phyloP scores from a whole-genome alignment of 2,329 filamentous ascomycete genomes.

The Rutstroemia sp. region DNA sequence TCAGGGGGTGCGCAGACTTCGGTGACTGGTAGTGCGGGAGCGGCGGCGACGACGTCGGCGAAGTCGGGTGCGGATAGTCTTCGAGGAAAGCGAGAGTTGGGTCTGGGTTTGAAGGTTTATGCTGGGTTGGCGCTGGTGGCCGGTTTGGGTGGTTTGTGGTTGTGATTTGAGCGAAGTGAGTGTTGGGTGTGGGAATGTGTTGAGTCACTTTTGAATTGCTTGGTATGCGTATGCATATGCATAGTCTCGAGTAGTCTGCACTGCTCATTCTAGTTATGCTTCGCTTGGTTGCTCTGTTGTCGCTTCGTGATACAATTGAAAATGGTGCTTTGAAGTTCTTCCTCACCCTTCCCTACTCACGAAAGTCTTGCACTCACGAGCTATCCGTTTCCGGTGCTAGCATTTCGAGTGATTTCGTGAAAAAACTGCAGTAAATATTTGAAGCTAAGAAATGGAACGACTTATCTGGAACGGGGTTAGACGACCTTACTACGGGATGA shows the following conservation, averaged over 20 bases:
- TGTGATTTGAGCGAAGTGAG: background rate
- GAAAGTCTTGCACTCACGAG: background rate
- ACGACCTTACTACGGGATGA: no score
- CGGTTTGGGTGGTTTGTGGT: constrained; percentile 2
- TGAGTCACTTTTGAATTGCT: no score
- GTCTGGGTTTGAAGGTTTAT: background rate
- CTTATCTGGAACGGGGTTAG: no score
- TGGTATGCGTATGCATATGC: no score
- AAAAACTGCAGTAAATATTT: no score
- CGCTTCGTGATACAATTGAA: background rate
- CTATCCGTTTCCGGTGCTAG: background rate
- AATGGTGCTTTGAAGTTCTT: background rate
- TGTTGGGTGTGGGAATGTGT: no score
- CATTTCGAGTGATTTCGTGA: background rate
- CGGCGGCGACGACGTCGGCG: background rate
- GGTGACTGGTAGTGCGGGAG: background rate
- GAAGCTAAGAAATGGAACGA: no score
- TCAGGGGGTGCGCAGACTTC: background rate
- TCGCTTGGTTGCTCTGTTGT: background rate
- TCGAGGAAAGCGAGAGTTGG: background rate
- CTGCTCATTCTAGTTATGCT: background rate
- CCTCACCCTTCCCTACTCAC: background rate
- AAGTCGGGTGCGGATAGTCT: background rate
- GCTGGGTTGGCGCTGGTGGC: background rate
- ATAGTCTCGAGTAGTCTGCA: no score